These are phyloP conservation scores for Xerocomus nothofagi DNA, from an alignment of 1,284 basidiomycete genomes.

Conservation along the genomic window DNA sequence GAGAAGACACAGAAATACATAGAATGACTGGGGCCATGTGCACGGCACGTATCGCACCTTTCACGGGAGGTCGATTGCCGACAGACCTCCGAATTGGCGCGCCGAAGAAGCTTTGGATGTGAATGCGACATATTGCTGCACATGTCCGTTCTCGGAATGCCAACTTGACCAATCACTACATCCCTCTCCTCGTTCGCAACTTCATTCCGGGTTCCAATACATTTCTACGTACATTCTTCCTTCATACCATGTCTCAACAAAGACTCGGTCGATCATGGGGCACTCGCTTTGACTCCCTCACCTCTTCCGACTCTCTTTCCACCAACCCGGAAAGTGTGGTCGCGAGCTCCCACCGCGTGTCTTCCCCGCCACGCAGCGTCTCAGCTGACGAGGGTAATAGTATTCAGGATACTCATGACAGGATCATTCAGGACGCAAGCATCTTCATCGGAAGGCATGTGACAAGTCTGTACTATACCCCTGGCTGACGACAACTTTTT, in stretches of 20 bases:
- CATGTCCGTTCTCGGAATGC: constrained; percentile 20
- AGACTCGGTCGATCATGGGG: constrained; percentile 56
- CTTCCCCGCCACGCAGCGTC: constrained; percentile 17
- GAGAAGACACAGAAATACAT: constrained; percentile 32
- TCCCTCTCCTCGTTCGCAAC: constrained; percentile 4
- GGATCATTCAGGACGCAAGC: constrained; percentile 68
- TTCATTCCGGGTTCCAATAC: constrained; percentile 9
- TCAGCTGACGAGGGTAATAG: constrained; percentile 32
- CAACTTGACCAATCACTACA: constrained; percentile 18
- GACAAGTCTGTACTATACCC: constrained; percentile 3
- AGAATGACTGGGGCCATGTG: constrained; percentile 21
- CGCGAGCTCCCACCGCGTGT: constrained; percentile 14
- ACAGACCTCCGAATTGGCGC: constrained; percentile 10
- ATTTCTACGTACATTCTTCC: constrained; percentile 19
- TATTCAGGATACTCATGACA: constrained; percentile 47
- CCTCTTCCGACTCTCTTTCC: constrained; percentile 30
- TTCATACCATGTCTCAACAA: constrained; percentile 43
- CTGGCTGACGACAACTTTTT: constrained; percentile 10
- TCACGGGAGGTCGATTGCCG: constrained; percentile 28
- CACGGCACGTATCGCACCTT: constrained; percentile 19
- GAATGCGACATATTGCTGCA: constrained; percentile 25
- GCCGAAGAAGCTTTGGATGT: constrained; percentile 15
- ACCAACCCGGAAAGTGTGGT: constrained; percentile 23
- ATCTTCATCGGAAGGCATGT: constrained; percentile 77
- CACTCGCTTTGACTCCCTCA: constrained; percentile 63